phyloP scores from a whole-genome alignment of 1,284 basidiomycete species.

The Xerocomus amazonicus region DNA sequence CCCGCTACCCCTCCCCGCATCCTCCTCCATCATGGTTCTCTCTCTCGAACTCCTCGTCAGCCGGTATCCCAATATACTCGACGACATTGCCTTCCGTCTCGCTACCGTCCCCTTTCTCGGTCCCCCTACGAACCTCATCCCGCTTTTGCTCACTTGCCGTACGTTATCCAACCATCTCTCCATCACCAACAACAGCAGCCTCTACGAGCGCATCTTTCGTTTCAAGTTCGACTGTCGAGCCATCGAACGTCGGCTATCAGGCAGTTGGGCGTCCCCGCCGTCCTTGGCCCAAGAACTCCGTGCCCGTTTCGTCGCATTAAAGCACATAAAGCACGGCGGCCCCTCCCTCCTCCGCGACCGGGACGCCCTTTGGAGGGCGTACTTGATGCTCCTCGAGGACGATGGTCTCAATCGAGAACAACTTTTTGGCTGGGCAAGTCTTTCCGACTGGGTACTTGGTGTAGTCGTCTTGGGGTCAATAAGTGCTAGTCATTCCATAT shows the following conservation, averaged over 20 bases:
- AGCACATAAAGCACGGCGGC: conserved; percentile 34
- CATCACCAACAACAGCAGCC: conserved; percentile 38
- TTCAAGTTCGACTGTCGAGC: conserved; percentile 60
- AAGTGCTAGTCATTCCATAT: background rate
- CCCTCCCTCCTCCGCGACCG: conserved; percentile 18
- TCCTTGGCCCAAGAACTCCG: conserved; percentile 40
- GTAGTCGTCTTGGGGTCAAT: conserved; percentile 18
- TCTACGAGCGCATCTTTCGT: conserved; percentile 62
- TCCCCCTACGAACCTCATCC: conserved; percentile 39
- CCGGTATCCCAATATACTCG: conserved; percentile 31
- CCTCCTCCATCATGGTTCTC: background rate
- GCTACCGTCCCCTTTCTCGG: conserved; percentile 38
- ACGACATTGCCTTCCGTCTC: conserved; percentile 39
- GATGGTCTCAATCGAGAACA: conserved; percentile 64
- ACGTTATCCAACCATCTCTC: conserved; percentile 40
- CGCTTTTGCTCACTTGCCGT: conserved; percentile 50
- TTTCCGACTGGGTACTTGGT: conserved; percentile 29
- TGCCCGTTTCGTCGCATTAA: conserved; percentile 36
- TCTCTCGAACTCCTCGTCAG: conserved; percentile 26
- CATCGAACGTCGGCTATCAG: conserved; percentile 48
- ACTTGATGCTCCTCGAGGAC: conserved; percentile 68
- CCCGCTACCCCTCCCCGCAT: conserved; percentile 9
- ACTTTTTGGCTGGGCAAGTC: conserved; percentile 39
- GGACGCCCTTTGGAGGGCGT: conserved; percentile 56
- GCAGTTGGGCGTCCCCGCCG: conserved; percentile 36